Conservation (phyloP, 2,329 filamentous ascomycete species). For the Talaromyces sp. region DNA sequence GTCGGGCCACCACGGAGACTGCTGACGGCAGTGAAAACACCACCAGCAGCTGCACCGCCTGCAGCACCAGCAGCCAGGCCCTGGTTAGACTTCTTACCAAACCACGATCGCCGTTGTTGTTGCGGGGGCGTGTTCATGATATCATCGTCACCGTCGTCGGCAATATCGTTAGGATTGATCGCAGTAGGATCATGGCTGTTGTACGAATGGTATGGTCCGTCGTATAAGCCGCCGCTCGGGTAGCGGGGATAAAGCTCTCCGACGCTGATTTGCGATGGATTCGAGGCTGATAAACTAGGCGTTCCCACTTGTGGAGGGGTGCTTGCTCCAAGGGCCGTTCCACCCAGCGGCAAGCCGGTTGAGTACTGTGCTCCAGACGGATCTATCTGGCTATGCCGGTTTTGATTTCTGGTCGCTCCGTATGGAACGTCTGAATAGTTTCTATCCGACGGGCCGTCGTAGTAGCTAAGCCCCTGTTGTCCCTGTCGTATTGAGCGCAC, state of each 20-base stretch:
- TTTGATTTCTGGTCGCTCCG: constrained; percentile 25
- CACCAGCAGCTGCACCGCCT: constrained; percentile 44
- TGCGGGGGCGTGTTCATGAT: constrained; percentile 55
- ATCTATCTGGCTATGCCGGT: not conserved
- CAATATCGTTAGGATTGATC: constrained; percentile 76
- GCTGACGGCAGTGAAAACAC: constrained; percentile 37
- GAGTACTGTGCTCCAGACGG: not conserved
- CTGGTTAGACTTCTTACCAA: constrained; percentile 43
- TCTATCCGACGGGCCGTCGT: constrained; percentile 11
- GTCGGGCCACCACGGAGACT: constrained; percentile 43
- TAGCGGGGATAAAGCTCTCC: constrained; percentile 39
- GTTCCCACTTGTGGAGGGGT: constrained; percentile 37
- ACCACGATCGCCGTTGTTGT: constrained; percentile 54
- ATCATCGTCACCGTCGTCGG: constrained; percentile 85
- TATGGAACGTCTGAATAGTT: constrained; percentile 40
- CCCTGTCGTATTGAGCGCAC: constrained; percentile 47
- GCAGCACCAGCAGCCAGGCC: constrained; percentile 37
- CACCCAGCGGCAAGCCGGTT: constrained; percentile 26
- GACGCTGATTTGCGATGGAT: constrained; percentile 52
- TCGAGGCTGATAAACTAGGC: constrained; percentile 29
- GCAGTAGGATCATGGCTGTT: constrained; percentile 49
- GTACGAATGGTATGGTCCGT: constrained; percentile 59
- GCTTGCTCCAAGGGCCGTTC: constrained; percentile 33
- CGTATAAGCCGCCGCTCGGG: constrained; percentile 45
- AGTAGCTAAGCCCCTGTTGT: constrained; percentile 11